Conservation (phyloP, 768 basidiomycete species). For the Candolleomyces aberdarensis region DNA sequence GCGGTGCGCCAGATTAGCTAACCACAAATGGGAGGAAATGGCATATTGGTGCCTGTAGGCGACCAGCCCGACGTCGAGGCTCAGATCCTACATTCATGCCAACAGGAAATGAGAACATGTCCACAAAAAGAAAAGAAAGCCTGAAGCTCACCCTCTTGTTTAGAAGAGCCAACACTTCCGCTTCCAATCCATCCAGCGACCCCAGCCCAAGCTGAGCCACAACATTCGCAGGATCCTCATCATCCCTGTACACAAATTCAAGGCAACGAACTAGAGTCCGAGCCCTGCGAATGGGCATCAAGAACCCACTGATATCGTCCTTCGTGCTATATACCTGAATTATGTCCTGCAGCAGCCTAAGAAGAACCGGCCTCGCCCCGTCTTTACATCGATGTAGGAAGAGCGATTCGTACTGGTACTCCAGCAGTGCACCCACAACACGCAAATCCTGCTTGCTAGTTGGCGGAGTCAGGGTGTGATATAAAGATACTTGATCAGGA, state of each 20-base stretch:
- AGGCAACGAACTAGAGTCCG: conserved; percentile 54
- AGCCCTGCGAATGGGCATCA: conserved; percentile 56
- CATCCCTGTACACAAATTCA: conserved; percentile 44
- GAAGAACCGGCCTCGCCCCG: conserved; percentile 39
- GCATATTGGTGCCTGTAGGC: conserved; percentile 45
- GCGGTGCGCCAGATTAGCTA: conserved; percentile 69
- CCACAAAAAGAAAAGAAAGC: not conserved
- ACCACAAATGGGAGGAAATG: conserved; percentile 60
- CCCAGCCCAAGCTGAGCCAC: conserved; percentile 16
- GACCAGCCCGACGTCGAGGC: conserved; percentile 30
- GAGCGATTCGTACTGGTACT: conserved; percentile 57
- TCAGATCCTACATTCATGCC: conserved; percentile 25
- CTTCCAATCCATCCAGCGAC: conserved; percentile 33
- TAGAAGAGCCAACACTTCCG: conserved; percentile 41
- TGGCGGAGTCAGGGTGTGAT: conserved; percentile 10
- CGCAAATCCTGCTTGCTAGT: conserved; percentile 17
- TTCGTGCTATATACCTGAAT: conserved; percentile 45
- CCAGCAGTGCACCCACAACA: conserved; percentile 54
- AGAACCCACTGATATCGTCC: conserved; percentile 10
- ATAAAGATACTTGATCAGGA: conserved; percentile 48
- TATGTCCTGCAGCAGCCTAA: conserved; percentile 44
- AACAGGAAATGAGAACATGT: not conserved
- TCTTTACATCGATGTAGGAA: conserved; percentile 57
- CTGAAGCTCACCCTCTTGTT: conserved; percentile 34
- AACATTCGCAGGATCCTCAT: conserved; percentile 20